Evolutionary conservation across 768 basidiomycete species (phyloP).

Genomic region (Suillus clintonianus): DNA sequence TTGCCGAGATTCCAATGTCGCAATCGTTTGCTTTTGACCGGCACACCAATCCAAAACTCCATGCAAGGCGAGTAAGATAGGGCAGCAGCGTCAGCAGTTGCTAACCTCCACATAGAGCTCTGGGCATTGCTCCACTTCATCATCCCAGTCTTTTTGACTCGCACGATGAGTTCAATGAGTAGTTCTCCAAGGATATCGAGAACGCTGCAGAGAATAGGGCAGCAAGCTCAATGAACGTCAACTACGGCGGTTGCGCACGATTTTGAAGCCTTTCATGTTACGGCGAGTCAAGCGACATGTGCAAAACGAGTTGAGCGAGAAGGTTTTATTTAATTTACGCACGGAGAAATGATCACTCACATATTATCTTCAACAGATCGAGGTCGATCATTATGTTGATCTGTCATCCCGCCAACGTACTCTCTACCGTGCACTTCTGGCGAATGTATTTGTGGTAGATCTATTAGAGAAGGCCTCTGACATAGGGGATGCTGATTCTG

Average conservation of each 20-base stretch:
- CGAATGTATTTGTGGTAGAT: conserved; percentile 93
- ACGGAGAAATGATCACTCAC: conserved; percentile 84
- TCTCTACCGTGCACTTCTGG: conserved; percentile 86
- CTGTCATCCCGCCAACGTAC: conserved; percentile 89
- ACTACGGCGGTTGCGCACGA: conserved; percentile 94
- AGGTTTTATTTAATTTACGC: conserved; percentile 50
- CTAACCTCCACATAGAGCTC: conserved; percentile 59
- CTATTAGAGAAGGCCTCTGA: conserved; percentile 91
- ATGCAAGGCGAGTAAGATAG: conserved; percentile 80
- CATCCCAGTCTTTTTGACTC: conserved; percentile 99
- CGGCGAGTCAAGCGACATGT: conserved; percentile 96
- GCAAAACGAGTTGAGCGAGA: conserved; percentile 99
- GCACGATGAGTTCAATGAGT: conserved; percentile 98
- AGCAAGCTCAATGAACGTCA: conserved; percentile 94
- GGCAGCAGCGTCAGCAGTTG: background rate
- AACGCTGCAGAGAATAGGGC: conserved; percentile 88
- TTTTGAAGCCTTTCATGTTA: conserved; percentile 98
- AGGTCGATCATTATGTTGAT: conserved; percentile 93
- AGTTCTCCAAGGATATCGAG: conserved; percentile 99
- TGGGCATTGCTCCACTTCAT: conserved; percentile 99
- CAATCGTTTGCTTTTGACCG: conserved; percentile 91
- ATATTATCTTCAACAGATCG: conserved; percentile 85
- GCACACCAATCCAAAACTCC: conserved; percentile 98
- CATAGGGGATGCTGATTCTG: conserved; percentile 87
- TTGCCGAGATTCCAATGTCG: conserved; percentile 93